These are phyloP conservation scores for Periconia sp. DNA, from an alignment of 2,329 filamentous ascomycete species.

Conservation along the genomic window DNA sequence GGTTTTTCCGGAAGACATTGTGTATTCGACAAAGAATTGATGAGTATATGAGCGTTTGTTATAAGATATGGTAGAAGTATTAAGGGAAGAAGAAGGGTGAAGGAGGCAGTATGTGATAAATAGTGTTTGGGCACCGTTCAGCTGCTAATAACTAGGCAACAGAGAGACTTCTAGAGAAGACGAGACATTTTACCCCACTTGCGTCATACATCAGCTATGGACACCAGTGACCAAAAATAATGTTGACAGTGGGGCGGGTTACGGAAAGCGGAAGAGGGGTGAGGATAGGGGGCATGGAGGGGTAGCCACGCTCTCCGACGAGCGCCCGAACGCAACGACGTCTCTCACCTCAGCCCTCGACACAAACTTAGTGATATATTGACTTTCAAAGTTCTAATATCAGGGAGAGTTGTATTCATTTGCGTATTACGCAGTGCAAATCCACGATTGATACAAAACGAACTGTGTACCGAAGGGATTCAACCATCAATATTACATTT, in stretches of 20 bases:
- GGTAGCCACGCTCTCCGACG: too few relatives aligned
- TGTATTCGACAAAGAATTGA: conserved; percentile 7
- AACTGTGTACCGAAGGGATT: too few relatives aligned
- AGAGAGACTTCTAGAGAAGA: background rate
- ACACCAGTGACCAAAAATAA: background rate
- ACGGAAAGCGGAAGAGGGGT: background rate
- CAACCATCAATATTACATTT: too few relatives aligned
- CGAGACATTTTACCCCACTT: background rate
- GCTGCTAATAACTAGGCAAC: background rate
- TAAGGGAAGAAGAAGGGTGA: background rate
- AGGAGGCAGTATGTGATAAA: background rate
- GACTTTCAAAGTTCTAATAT: too few relatives aligned
- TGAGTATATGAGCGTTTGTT: background rate
- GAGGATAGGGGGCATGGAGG: conserved; percentile 1
- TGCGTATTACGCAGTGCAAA: too few relatives aligned
- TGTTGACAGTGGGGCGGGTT: background rate
- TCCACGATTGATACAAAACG: too few relatives aligned
- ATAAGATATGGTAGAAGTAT: background rate
- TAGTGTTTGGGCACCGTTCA: background rate
- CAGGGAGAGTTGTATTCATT: too few relatives aligned
- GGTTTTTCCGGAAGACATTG: conserved; percentile 40
- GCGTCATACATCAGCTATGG: background rate
- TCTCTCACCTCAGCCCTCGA: too few relatives aligned
- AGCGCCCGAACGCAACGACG: too few relatives aligned
- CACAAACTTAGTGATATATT: too few relatives aligned